phyloP scores from a whole-genome alignment of 2,329 filamentous ascomycete genomes.

The Akanthomyces muscarius region DNA sequence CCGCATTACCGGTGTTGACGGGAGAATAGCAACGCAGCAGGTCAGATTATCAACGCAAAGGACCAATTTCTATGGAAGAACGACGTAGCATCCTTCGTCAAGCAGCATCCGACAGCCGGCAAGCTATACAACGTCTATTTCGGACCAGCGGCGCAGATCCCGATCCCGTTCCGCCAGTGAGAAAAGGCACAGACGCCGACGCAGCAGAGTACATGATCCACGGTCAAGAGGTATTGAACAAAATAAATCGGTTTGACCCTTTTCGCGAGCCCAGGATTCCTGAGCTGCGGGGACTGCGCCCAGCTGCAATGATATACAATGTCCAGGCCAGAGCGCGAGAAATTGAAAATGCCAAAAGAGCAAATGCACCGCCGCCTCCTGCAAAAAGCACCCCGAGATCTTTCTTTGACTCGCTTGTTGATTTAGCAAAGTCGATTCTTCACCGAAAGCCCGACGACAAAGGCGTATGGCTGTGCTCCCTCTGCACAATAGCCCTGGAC shows the following conservation, averaged over 20 bases:
- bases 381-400: no score
- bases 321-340: background rate
- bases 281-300: background rate
- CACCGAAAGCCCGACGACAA: background rate
- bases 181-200: background rate
- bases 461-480: constrained; percentile 23
- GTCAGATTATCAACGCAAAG: background rate
- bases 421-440: background rate
- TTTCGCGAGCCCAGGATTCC: background rate
- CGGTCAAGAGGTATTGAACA: no score
- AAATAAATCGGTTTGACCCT: background rate
- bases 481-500: constrained; percentile 19
- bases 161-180: background rate
- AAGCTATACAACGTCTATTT: background rate
- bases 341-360: background rate
- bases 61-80: background rate
- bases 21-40: background rate
- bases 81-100: background rate
- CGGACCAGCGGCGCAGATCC: background rate
- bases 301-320: background rate
- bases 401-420: background rate
- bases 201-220: background rate
- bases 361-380: background rate
- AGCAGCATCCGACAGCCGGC: background rate
- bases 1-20: background rate